Percentiles rank a stretch among this genome's conserved stretches.
phyloP scores from a whole-genome alignment of 768 basidiomycete genomes.

The Boletus edulis region DNA sequence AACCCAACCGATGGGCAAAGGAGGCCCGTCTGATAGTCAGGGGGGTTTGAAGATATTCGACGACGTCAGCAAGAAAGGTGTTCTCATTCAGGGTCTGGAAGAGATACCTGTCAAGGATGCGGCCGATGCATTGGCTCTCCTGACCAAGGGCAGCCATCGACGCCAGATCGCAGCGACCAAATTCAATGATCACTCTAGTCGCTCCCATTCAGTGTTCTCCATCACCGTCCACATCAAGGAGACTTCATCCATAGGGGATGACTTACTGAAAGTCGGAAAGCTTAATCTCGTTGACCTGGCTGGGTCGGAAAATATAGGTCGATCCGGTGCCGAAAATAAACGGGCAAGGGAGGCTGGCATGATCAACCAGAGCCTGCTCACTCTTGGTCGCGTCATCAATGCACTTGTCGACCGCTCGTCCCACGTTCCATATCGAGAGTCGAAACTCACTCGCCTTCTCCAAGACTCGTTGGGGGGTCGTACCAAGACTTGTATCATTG shows the following conservation, averaged over 20 bases:
- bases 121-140: slow-evolving; percentile 75
- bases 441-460: slow-evolving; percentile 93
- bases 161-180: slow-evolving; percentile 94
- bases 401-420: slow-evolving; percentile 88
- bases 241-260: slow-evolving; percentile 71
- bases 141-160: slow-evolving; percentile 87
- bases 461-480: slow-evolving; percentile 99
- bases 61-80: slow-evolving; percentile 82
- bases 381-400: slow-evolving; percentile 96
- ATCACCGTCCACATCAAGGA: slow-evolving; percentile 93
- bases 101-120: slow-evolving; percentile 83
- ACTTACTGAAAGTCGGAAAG: slow-evolving; percentile 90
- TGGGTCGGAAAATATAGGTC: slow-evolving; percentile 95
- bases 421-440: slow-evolving; percentile 96
- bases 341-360: slow-evolving; percentile 95
- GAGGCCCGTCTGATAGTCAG: slow-evolving; percentile 47
- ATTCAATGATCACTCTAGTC: slow-evolving; percentile 96
- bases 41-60: slow-evolving; percentile 88
- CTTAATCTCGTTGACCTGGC: slow-evolving; percentile 97
- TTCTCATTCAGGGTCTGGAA: slow-evolving; percentile 93
- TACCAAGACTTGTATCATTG: slow-evolving; percentile 97
- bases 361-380: slow-evolving; percentile 96
- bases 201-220: slow-evolving; percentile 98
- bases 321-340: slow-evolving; percentile 93
- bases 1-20: slow-evolving; percentile 77